Percentiles rank a stretch among this genome's conserved stretches.
phyloP scores from a whole-genome alignment of 805 yeast genomes.

The Saturnispora bothae region DNA sequence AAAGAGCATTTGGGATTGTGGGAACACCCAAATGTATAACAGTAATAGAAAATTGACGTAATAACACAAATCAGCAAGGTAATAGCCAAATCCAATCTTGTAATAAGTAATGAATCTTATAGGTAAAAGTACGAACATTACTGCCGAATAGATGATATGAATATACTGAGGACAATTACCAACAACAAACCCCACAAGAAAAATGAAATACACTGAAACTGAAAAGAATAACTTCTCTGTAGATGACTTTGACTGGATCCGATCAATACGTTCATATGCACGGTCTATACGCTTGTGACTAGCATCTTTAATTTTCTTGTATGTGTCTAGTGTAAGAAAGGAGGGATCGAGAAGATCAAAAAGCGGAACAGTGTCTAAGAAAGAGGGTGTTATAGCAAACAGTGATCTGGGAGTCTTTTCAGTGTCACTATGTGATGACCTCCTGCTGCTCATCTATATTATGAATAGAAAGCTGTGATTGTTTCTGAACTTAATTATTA shows the following conservation, averaged over 20 bases:
- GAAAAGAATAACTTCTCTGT: conserved; percentile 80
- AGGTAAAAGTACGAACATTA: conserved; percentile 63
- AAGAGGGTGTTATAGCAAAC: neutral
- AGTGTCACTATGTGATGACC: no score
- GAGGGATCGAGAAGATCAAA: neutral
- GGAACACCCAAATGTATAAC: conserved; percentile 73
- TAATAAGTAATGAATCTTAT: conserved; percentile 74
- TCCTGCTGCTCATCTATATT: no score
- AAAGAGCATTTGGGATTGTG: conserved; percentile 61
- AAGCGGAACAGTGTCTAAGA: neutral
- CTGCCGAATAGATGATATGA: conserved; percentile 60
- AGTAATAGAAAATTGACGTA: conserved; percentile 69
- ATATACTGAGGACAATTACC: conserved; percentile 71
- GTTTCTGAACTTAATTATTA: no score
- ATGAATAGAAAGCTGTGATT: no score
- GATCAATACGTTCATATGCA: conserved; percentile 29
- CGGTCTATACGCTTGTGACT: conserved; percentile 26
- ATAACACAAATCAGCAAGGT: conserved; percentile 86
- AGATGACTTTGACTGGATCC: conserved; percentile 32
- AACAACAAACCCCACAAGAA: conserved; percentile 61
- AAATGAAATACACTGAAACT: conserved; percentile 54
- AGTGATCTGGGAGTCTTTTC: neutral
- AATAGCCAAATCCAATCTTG: conserved; percentile 72
- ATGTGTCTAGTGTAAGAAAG: neutral
- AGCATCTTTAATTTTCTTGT: conserved; percentile 14